Evolutionary conservation across 164 flowering plant species (phyloP).

Genomic region (Stephania yunnanensis): DNA sequence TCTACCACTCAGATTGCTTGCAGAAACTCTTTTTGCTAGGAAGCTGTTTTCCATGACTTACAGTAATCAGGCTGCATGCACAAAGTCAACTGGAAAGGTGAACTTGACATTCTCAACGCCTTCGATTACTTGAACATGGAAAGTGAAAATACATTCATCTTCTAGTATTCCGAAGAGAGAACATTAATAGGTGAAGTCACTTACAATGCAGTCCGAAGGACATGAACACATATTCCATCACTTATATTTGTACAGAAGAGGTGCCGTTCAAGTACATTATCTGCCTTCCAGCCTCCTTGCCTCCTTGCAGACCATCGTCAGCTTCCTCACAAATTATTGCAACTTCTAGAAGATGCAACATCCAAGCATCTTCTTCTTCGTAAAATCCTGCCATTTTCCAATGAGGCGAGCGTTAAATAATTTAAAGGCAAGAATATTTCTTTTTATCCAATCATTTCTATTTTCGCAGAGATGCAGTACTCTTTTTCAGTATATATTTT

Average conservation of each 20-base stretch:
- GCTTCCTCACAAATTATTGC: background rate
- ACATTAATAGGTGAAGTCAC: background rate
- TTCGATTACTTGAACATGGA: background rate
- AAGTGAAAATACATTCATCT: slow-evolving; percentile 1
- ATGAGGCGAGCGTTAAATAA: slow-evolving; percentile 8
- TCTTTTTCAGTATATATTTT: background rate
- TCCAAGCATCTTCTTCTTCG: slow-evolving; percentile 17
- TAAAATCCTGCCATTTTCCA: slow-evolving; percentile 17
- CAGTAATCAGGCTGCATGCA: background rate
- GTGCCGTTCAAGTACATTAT: slow-evolving; percentile 1
- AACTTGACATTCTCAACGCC: background rate
- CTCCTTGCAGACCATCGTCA: slow-evolving; percentile 3
- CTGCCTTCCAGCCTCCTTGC: slow-evolving; percentile 9
- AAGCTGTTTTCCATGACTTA: slow-evolving; percentile 6
- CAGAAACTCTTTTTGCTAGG: background rate
- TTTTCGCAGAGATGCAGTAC: background rate
- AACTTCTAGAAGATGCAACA: slow-evolving; percentile 13
- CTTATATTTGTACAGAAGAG: background rate
- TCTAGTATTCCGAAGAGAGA: background rate
- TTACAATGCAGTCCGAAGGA: background rate
- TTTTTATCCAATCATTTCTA: background rate
- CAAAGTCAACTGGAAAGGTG: background rate
- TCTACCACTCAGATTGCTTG: background rate
- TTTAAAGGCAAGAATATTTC: background rate
- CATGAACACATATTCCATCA: background rate